phyloP scores from a whole-genome alignment of 2,329 filamentous ascomycete genomes.

The Fusarium transvaalense region DNA sequence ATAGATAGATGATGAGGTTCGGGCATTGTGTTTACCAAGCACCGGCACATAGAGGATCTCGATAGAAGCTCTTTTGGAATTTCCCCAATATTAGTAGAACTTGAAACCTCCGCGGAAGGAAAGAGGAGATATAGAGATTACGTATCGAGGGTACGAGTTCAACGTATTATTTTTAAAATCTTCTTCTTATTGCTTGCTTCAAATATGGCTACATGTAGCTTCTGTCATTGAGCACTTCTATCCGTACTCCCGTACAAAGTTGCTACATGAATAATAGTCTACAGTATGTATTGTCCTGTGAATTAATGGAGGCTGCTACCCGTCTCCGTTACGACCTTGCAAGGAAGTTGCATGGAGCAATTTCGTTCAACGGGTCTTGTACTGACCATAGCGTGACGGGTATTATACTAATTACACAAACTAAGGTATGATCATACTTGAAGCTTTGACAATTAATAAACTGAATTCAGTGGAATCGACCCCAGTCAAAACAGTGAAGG shows the following conservation, averaged over 20 bases:
- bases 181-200: background rate
- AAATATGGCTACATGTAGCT: background rate
- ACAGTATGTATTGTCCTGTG: background rate
- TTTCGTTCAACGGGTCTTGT: background rate
- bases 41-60: slow-evolving; percentile 3
- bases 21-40: slow-evolving; percentile 4
- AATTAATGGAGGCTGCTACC: background rate
- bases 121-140: background rate
- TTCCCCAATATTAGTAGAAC: background rate
- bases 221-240: background rate
- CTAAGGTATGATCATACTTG: background rate
- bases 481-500: background rate
- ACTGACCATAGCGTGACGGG: slow-evolving; percentile 1
- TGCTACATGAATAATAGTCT: background rate
- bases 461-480: background rate
- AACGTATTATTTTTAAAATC: background rate
- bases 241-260: background rate
- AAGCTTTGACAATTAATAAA: background rate
- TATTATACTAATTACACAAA: background rate
- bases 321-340: background rate
- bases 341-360: slow-evolving; percentile 8
- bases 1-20: slow-evolving; percentile 31
- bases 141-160: background rate
- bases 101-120: background rate
- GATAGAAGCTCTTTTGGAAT: slow-evolving; percentile 8